These are phyloP conservation scores for Nakazawaea anatomiae DNA, from an alignment of 805 yeast genomes.

Conservation along the genomic window DNA sequence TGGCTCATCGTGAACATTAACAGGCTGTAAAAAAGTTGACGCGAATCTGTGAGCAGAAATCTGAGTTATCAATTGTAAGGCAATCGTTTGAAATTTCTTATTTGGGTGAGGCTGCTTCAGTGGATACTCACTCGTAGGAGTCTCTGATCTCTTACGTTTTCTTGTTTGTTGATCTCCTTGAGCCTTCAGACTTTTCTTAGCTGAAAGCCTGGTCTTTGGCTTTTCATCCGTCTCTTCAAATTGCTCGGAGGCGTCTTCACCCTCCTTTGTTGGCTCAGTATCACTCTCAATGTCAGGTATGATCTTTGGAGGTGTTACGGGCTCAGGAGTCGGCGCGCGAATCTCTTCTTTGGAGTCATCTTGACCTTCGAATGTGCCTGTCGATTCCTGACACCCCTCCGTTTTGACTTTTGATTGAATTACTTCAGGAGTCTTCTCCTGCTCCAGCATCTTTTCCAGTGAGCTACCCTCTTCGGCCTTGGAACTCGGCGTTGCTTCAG, in stretches of 20 bases:
- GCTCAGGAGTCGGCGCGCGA: slow-evolving; percentile 16
- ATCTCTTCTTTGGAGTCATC: slow-evolving; percentile 10
- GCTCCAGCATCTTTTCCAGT: background rate
- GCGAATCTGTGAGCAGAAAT: slow-evolving; percentile 69
- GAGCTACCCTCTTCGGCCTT: too few species aligned
- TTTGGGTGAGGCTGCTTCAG: slow-evolving; percentile 22
- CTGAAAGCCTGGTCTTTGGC: slow-evolving; percentile 6
- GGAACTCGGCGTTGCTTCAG: too few species aligned
- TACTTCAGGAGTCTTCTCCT: slow-evolving; percentile 4
- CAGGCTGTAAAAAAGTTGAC: slow-evolving; percentile 68
- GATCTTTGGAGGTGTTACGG: slow-evolving; percentile 14
- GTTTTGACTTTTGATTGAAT: background rate
- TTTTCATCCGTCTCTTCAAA: slow-evolving; percentile 8
- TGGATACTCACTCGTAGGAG: slow-evolving; percentile 8
- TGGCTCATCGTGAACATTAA: slow-evolving; percentile 61
- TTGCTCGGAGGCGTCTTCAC: background rate
- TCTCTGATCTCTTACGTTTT: slow-evolving; percentile 17
- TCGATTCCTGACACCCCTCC: slow-evolving; percentile 2
- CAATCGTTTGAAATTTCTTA: slow-evolving; percentile 56
- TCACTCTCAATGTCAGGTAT: background rate
- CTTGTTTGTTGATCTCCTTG: slow-evolving; percentile 1
- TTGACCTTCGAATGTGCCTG: slow-evolving; percentile 3
- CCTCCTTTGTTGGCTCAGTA: background rate
- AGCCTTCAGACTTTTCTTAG: slow-evolving; percentile 7
- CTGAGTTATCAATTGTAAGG: slow-evolving; percentile 55